Percentiles rank a stretch among this genome's conserved stretches.
phyloP scores from a whole-genome alignment of 2,329 filamentous ascomycete species.

The Volutella citrinella region DNA sequence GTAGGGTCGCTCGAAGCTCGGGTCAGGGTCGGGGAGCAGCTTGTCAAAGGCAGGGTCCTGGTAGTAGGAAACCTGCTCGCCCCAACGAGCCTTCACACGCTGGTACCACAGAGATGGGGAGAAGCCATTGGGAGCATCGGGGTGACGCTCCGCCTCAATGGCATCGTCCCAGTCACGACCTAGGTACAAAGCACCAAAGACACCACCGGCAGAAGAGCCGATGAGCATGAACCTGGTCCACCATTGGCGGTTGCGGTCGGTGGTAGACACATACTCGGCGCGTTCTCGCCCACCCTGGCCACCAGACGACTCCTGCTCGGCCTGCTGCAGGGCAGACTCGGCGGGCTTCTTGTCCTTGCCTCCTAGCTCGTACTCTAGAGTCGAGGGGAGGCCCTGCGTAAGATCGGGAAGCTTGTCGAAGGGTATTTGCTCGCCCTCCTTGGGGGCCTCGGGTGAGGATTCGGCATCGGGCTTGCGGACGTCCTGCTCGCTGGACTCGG shows the following conservation, averaged over 20 bases:
- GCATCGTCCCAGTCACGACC: conserved; percentile 87
- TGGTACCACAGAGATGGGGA: conserved; percentile 72
- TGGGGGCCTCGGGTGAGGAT: conserved; percentile 23
- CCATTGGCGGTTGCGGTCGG: conserved; percentile 75
- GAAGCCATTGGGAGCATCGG: conserved; percentile 79
- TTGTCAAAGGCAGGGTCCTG: conserved; percentile 94
- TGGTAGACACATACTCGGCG: conserved; percentile 82
- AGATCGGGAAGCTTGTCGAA: conserved; percentile 79
- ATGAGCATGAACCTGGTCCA: conserved; percentile 74
- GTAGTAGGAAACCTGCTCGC: conserved; percentile 83
- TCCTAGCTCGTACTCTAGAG: conserved; percentile 72
- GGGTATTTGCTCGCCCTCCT: conserved; percentile 43
- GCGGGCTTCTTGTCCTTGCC: conserved; percentile 35
- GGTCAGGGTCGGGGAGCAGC: conserved; percentile 79
- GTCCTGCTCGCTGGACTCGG: conserved; percentile 13
- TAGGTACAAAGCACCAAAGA: conserved; percentile 67
- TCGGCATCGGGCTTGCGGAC: conserved; percentile 19
- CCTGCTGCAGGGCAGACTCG: conserved; percentile 33
- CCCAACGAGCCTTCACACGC: conserved; percentile 71
- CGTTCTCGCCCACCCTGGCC: conserved; percentile 43
- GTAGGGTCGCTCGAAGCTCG: conserved; percentile 79
- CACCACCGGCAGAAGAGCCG: conserved; percentile 51
- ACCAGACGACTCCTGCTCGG: conserved; percentile 32
- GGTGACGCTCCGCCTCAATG: conserved; percentile 67
- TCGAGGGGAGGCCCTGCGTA: conserved; percentile 92